Evolutionary conservation across 169 alveolate species (phyloP), one percentile per base, ranked within the genome.

Genomic region (Eimeria falciformis): DNA sequence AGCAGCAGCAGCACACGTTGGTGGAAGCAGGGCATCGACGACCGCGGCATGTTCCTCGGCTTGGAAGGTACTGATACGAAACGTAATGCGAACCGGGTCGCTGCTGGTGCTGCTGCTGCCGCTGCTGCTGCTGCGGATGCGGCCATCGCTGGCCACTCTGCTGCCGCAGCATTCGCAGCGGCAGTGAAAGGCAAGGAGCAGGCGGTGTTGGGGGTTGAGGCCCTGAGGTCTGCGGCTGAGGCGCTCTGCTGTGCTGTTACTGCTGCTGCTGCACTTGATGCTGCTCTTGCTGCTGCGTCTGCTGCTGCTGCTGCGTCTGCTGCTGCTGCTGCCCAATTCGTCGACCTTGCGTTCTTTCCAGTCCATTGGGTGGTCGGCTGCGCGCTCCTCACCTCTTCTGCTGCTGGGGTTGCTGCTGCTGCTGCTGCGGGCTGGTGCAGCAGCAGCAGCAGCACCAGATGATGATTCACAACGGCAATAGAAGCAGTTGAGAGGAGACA

Each of bases 161-260:
- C 85, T 75, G 65, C 85, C 85, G 46, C 85, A 75, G 46, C 85
- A 75, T 47, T 75, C 85, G 85, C 85, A 75, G 66, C 58, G 85
- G 62, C 85, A 75, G 66, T 65, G 29, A 21, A 75, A 75, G 33
- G 66, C 85, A 18, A 46, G 43, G 33, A 12, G 27, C 40, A 75
- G 62, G n/a, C 46, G 85, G n/a, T 75, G 85, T 65, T 75, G 66
- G 11, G 85, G 66, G n/a, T n/a, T n/a, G n/a, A n/a, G n/a, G n/a
- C n/a, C n/a, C n/a, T n/a, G n/a, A n/a, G n/a, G n/a, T n/a, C n/a
- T n/a, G n/a, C 45, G 66, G n/a, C 7, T 43, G 62, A 4, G 43
- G 18, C 4, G 58, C 65, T 14, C 40, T 0, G 23, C 33, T 43
- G 40, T 65, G 43, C 85, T 45, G 6, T 75, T 45, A 18, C 40